These are phyloP conservation scores for Mangifera indica DNA, from an alignment of 345 rosid species.

Conservation along the genomic window DNA sequence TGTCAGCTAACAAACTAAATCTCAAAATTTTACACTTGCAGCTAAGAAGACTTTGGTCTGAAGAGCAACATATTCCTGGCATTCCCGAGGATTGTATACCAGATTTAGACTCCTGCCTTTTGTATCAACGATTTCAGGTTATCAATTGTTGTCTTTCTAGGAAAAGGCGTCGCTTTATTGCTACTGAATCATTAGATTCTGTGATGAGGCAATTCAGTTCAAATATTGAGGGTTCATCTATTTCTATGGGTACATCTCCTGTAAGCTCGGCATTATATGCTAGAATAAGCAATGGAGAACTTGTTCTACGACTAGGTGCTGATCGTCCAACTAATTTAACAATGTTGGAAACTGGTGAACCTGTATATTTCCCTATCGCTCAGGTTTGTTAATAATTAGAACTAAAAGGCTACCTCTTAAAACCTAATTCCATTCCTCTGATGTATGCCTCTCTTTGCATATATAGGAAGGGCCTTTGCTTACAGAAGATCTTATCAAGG, in stretches of 20 bases:
- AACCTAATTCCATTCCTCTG: constrained; percentile 8
- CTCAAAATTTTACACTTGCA: constrained; percentile 37
- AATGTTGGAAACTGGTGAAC: constrained; percentile 94
- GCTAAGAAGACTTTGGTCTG: constrained; percentile 80
- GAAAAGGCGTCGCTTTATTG: constrained; percentile 55
- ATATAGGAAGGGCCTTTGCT: constrained; percentile 91
- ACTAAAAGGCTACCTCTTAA: constrained; percentile 18
- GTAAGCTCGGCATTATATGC: constrained; percentile 53
- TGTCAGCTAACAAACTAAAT: constrained; percentile 22
- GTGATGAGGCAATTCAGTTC: constrained; percentile 56
- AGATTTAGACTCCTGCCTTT: constrained; percentile 78
- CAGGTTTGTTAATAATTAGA: constrained; percentile 57
- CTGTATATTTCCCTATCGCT: constrained; percentile 71
- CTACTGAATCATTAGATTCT: constrained; percentile 68
- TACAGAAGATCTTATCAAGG: constrained; percentile 91
- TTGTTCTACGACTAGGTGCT: constrained; percentile 73
- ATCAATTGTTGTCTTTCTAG: constrained; percentile 87
- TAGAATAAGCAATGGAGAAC: constrained; percentile 61
- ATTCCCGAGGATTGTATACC: constrained; percentile 70
- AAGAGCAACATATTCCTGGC: constrained; percentile 75
- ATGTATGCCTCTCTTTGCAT: constrained; percentile 22
- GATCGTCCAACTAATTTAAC: constrained; percentile 50
- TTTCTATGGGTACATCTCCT: constrained; percentile 25
- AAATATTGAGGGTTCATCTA: constrained; percentile 38
- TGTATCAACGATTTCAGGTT: constrained; percentile 87